Evolutionary conservation across 345 rosid species (phyloP), one percentile per base, ranked within the genome.

Genomic region (Reutealis trisperma): DNA sequence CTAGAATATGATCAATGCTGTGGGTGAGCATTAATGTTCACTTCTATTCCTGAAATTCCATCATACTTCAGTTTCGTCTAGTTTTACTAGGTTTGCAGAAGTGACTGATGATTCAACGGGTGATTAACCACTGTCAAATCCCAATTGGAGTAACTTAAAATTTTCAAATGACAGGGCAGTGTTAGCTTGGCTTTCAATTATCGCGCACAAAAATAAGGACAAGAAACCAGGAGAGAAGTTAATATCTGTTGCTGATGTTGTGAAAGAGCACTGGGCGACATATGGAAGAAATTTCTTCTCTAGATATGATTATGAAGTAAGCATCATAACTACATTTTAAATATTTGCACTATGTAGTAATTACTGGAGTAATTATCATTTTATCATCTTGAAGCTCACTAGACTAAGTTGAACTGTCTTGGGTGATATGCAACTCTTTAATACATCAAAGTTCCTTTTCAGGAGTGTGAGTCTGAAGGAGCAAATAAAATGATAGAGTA

Each of bases 401-500:
- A 49, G 32, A 71, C 15, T 66, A 54, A 55, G 34, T 44, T 75
- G 82, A 22, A 37, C 80, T 37, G 0, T 76, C 54, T 32, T 27
- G 34, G 47, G 24, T 66, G 72, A 70, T 27, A 54, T 79, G 67
- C 77, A 77, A 15, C 9, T 69, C 76, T 77, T 78, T 79, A 64
- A 77, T 49, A 34, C 60, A 47, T 51, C 42, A 59, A 30, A 63
- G 52, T 71, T 15, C 5, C 44, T 81, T 51, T 71, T 60, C 89
- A 91, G 98, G 98, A 90, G 75, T 93, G 99, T 84, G 96, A 91
- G 86, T 92, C 98, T 73, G 96, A 89, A 82, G 97, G 93, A 74
- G 98, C 98, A 75, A 91, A 90, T 79, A 89, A 92, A 85, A 92
- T 93, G 99, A 70, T 91, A 8, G 89, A 86, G 59, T 79, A 85